Conservation (phyloP, 2,329 filamentous ascomycete genomes). For the Tetracladium maxilliforme region DNA sequence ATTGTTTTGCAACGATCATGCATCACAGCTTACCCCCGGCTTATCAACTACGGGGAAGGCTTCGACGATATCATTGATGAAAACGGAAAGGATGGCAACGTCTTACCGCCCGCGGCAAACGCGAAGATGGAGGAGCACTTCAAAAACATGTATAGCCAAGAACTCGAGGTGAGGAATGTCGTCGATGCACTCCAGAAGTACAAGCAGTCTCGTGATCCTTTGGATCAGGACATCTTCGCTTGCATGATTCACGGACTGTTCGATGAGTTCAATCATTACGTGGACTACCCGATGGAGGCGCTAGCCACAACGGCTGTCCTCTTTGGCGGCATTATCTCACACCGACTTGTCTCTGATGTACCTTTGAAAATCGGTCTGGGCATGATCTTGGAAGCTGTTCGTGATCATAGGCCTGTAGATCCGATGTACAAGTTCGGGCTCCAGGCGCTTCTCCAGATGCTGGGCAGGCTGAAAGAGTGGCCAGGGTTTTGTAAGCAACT, state of each 20-base stretch:
- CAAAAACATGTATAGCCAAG: constrained; percentile 92
- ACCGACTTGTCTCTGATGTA: constrained; percentile 77
- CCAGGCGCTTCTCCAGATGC: constrained; percentile 83
- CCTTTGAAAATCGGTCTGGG: constrained; percentile 87
- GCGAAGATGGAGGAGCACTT: constrained; percentile 94
- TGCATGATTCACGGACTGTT: constrained; percentile 98
- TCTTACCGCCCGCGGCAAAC: constrained; percentile 64
- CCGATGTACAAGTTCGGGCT: constrained; percentile 98
- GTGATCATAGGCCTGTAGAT: constrained; percentile 67
- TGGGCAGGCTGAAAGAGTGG: constrained; percentile 77
- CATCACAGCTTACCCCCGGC: constrained; percentile 79
- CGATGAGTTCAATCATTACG: constrained; percentile 92
- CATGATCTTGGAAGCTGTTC: constrained; percentile 94
- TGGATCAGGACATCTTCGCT: constrained; percentile 88
- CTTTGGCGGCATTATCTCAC: constrained; percentile 92
- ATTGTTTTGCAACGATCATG: constrained; percentile 74
- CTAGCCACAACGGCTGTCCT: constrained; percentile 90
- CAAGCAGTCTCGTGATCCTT: constrained; percentile 70
- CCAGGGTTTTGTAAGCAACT: constrained; percentile 85
- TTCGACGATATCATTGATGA: constrained; percentile 83
- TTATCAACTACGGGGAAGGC: constrained; percentile 93
- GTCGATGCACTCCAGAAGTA: constrained; percentile 74
- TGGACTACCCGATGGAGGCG: constrained; percentile 90
- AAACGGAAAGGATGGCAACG: constrained; percentile 71
- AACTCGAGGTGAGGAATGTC: constrained; percentile 74